These are phyloP conservation scores for Zygosaccharomyces sapae DNA, from an alignment of 1,139 yeast species.

Conservation along the genomic window DNA sequence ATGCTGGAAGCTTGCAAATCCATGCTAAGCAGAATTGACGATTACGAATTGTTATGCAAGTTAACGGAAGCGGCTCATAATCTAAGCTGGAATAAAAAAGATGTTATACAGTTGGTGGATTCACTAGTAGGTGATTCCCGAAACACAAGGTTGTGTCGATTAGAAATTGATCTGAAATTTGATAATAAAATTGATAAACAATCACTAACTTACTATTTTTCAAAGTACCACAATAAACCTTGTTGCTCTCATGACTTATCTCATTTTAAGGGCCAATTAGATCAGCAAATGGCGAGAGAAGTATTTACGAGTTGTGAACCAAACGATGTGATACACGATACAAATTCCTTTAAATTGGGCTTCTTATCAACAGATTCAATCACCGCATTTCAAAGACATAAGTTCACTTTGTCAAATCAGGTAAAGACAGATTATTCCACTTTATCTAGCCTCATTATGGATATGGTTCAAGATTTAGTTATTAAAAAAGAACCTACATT, in stretches of 20 bases:
- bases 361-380: conserved; percentile 8
- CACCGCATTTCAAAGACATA: conserved; percentile 20
- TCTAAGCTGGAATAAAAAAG: conserved; percentile 17
- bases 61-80: conserved; percentile 24
- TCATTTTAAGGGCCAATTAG: conserved; percentile 16
- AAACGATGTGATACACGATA: conserved; percentile 26
- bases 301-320: conserved; percentile 12
- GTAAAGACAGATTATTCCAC: conserved; percentile 32
- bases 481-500: conserved; percentile 12
- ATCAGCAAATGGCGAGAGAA: conserved; percentile 8
- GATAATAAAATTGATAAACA: conserved; percentile 16
- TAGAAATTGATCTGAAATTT: conserved; percentile 27
- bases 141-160: conserved; percentile 28
- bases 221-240: conserved; percentile 32
- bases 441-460: conserved; percentile 27
- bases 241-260: conserved; percentile 32
- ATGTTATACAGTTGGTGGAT: conserved; percentile 16
- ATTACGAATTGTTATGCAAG: conserved; percentile 26
- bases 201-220: conserved; percentile 25
- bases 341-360: conserved; percentile 21
- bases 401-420: conserved; percentile 20
- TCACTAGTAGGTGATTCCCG: conserved; percentile 27
- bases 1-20: conserved; percentile 20
- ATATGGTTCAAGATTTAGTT: conserved; percentile 20
- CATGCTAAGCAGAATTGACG: conserved; percentile 29